Evolutionary conservation across 2,329 filamentous ascomycete genomes (phyloP).

Genomic region (Diaporthe aspalathi): DNA sequence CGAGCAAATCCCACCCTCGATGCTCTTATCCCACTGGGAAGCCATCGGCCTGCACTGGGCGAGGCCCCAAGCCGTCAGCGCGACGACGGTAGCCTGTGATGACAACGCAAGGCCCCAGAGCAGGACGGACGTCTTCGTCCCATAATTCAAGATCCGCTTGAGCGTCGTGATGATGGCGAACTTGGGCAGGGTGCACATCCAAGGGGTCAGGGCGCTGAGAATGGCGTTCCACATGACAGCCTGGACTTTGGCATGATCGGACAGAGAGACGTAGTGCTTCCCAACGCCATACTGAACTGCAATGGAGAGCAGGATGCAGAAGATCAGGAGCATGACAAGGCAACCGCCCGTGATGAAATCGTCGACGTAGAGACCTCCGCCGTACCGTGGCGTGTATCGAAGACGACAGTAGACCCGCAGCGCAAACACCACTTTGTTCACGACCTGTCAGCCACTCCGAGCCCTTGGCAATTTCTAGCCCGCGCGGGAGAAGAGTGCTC

Average conservation of each 20-base stretch:
- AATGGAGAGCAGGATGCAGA: constrained; percentile 47
- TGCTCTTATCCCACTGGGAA: constrained; percentile 45
- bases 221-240: constrained; percentile 49
- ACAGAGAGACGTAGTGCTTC: constrained; percentile 41
- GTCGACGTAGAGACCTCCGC: constrained; percentile 45
- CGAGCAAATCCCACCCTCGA: constrained; percentile 43
- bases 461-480: not conserved
- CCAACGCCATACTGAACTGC: constrained; percentile 46
- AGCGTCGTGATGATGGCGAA: constrained; percentile 49
- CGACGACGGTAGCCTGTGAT: constrained; percentile 48
- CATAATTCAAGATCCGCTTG: constrained; percentile 48
- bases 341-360: constrained; percentile 48
- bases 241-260: constrained; percentile 26
- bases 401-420: constrained; percentile 45
- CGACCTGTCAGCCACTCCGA: not conserved
- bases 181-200: constrained; percentile 50
- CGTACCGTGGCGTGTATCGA: constrained; percentile 37
- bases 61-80: constrained; percentile 48
- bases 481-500: constrained; percentile 27
- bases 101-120: constrained; percentile 48
- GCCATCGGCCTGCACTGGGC: constrained; percentile 46
- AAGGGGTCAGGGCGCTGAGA: constrained; percentile 47
- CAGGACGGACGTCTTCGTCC: constrained; percentile 44
- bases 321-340: constrained; percentile 45
- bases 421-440: constrained; percentile 43